These are phyloP conservation scores for Dendrobium nobile DNA, from an alignment of 106 monocot genomes.

Conservation along the genomic window DNA sequence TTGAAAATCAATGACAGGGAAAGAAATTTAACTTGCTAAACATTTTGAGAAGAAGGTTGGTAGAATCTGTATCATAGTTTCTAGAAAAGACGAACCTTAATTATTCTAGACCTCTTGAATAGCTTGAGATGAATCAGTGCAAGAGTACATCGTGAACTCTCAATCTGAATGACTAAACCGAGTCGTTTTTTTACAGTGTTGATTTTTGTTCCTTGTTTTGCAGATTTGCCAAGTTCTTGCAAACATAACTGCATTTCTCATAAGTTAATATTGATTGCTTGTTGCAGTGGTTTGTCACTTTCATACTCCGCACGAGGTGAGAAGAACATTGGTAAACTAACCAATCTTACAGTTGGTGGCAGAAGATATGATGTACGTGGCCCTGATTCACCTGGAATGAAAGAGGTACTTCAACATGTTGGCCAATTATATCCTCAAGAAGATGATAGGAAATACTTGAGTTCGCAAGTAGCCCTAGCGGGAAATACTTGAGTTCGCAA, in stretches of 20 bases:
- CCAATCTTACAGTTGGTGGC: constrained; percentile 48
- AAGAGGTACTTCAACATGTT: constrained; percentile 30
- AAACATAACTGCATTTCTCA: background rate
- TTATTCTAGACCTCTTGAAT: too few species aligned
- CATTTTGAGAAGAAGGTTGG: too few species aligned
- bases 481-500: too few species aligned
- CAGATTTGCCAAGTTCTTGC: too few species aligned
- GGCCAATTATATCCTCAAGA: background rate
- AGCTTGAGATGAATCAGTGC: background rate
- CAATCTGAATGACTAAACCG: background rate
- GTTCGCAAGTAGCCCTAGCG: too few species aligned
- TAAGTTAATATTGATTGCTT: constrained; percentile 1
- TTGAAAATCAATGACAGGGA: too few species aligned
- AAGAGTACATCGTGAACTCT: background rate
- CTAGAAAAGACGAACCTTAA: too few species aligned
- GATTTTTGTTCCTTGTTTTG: background rate
- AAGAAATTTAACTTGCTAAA: too few species aligned
- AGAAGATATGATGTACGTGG: constrained; percentile 42
- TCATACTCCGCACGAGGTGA: constrained; percentile 75
- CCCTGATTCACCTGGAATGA: constrained; percentile 47
- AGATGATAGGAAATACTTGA: too few species aligned
- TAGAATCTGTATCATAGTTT: too few species aligned
- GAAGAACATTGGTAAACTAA: constrained; percentile 55
- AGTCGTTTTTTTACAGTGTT: background rate
- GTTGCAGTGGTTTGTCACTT: constrained; percentile 66